Evolutionary conservation across 352 stramenopile genomes (phyloP), one percentile per base, ranked within the genome.

Genomic region (Globisporangium nunn): DNA sequence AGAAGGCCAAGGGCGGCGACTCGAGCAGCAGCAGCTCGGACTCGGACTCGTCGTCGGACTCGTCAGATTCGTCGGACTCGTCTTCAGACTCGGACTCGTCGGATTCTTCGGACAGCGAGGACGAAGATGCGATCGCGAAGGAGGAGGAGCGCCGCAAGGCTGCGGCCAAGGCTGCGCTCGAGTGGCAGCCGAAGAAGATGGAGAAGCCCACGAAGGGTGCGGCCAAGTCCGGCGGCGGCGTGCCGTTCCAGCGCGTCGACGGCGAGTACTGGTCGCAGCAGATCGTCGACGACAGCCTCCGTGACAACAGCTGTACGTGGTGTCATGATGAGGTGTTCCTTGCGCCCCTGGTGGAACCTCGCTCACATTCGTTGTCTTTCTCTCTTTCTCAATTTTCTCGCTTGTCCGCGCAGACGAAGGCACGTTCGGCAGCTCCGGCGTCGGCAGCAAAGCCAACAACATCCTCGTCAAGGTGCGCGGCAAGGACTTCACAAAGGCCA

Each of bases 401-500:
- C 18, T 10, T 50, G 14, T 57, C 49, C 1, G 29, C 52, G 7
- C 50, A 87, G 77, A 99, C 70, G 93, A 98, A 74, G 93, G 83
- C 41, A 97, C 94, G 12, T 99, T 99, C 71, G 96, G 96, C 45
- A 74, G 70, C 30, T 67, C 90, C 8, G 98, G 98, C 41, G 99
- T 98, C 58, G 98, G 98, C 46, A 86, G 88, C 57, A 98, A 98
- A 71, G 97, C 97, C 35, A 98, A 94, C 72, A 93, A 98, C 67
- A 97, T 98, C 56, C 80, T 99, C 37, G 72, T 98, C 54, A 96
- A 97, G 61, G 96, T 99, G 50, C 87, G 96, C 59, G 98, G 98
- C 43, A 99, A 99, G 75, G 96, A 99, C 72, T 99, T 99, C 69
- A 96, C 96, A 50, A 96, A 98, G 60, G 98, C 99, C 65, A 99